Evolutionary conservation across 352 stramenopile genomes (phyloP), one percentile per base, ranked within the genome.

Genomic region (Phytophthora agathidicida): DNA sequence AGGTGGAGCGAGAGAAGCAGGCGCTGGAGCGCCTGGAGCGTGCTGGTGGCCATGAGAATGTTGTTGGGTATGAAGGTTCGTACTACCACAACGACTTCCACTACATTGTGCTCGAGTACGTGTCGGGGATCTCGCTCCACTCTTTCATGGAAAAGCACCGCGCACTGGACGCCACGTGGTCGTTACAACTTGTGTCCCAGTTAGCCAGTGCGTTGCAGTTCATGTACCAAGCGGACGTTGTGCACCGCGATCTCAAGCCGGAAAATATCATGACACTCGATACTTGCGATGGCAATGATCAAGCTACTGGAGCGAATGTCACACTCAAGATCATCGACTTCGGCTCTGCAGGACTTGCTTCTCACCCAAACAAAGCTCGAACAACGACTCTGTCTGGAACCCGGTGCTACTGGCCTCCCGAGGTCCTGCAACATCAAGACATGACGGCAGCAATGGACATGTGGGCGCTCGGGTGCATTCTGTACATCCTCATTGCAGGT

Each of bases 251-350:
- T 54, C 66, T 97, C 13, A 97, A 97, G 53, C 89, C 89, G 0
- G 89, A 94, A 54, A 97, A 97, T 51, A 75, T 97, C 53, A 89
- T 97, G 73, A 22, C 37, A 0, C 54, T 96, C 1, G 51, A 74
- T 11, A 31, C 57, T 32, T 28, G 27, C 10, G 39, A 53, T 19
- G 14, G 28, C 10, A 55, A 65, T 14, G 36, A 33, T 23, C 37
- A 42, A n/a, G n/a, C n/a, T n/a, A n/a, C n/a, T n/a, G n/a, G 23
- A 59, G 60, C 28, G 59, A 86, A 73, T 3, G 61, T 88, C 1
- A 65, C 53, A 22, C 67, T 94, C 46, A 96, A 96, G 58, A 80
- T 96, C 32, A 94, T 95, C 36, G 88, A 96, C 69, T 94, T 96
- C 66, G 88, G 88, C 3, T 92, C 83, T n/a, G 84, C 86, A 2